phyloP scores from a whole-genome alignment of 2,329 filamentous ascomycete species.

The Rutstroemia sp. region DNA sequence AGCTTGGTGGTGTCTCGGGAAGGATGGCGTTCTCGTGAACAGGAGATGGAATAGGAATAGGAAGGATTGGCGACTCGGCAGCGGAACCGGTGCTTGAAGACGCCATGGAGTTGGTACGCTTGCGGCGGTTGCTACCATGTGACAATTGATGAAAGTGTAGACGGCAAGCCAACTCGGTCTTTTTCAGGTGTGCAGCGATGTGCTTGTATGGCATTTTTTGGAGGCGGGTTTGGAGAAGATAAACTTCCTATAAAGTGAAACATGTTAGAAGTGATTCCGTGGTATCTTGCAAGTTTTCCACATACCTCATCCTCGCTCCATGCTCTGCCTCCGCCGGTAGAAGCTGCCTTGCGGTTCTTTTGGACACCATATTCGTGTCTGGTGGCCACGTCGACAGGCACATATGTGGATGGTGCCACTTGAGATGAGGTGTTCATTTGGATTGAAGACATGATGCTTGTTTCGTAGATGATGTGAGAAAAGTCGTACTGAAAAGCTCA shows the following conservation, averaged over 20 bases:
- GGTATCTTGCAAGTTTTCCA: background rate
- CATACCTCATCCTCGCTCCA: constrained; percentile 81
- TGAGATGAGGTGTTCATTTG: constrained; percentile 29
- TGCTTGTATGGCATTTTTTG: constrained; percentile 91
- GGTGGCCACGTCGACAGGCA: constrained; percentile 44
- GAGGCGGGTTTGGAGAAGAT: constrained; percentile 74
- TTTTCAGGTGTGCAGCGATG: constrained; percentile 77
- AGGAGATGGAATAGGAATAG: constrained; percentile 42
- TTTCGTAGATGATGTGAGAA: constrained; percentile 21
- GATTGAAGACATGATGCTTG: constrained; percentile 28
- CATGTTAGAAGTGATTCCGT: background rate
- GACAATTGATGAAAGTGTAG: constrained; percentile 83
- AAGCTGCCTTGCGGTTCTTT: constrained; percentile 60
- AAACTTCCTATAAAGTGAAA: constrained; percentile 55
- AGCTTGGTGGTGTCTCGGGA: constrained; percentile 30
- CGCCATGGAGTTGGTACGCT: constrained; percentile 64
- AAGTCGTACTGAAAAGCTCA: constrained; percentile 2
- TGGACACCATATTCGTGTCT: constrained; percentile 52
- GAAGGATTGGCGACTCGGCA: constrained; percentile 42
- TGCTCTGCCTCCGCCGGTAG: constrained; percentile 68
- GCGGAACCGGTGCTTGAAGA: constrained; percentile 51
- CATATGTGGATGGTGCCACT: constrained; percentile 24
- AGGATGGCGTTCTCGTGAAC: constrained; percentile 34
- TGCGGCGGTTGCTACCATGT: constrained; percentile 73
- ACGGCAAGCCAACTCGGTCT: constrained; percentile 81